phyloP scores from a whole-genome alignment of 805 yeast genomes.

The Barnettozyma salicaria region DNA sequence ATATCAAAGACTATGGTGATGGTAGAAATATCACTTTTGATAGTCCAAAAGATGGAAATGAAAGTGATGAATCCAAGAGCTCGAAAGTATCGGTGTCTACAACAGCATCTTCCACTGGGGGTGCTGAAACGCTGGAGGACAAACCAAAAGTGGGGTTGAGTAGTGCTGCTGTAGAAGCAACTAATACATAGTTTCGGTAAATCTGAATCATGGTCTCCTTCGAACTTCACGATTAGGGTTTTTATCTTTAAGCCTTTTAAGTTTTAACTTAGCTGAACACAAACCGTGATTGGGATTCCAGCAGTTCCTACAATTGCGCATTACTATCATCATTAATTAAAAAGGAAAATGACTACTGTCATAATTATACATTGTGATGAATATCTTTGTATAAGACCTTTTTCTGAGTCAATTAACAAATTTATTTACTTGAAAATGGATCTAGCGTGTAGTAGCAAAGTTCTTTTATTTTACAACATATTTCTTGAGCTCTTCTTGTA shows the following conservation, averaged over 20 bases:
- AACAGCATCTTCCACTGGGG: conserved; percentile 3
- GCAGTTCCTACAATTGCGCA: conserved; percentile 13
- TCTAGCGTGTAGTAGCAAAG: too few species aligned
- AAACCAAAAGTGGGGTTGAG: not conserved
- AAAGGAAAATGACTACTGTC: not conserved
- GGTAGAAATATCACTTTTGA: conserved; percentile 28
- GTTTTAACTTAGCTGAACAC: not conserved
- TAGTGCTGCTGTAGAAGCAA: not conserved
- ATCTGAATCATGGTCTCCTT: not conserved
- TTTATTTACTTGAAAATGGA: too few species aligned
- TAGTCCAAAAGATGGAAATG: conserved; percentile 25
- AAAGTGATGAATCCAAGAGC: conserved; percentile 5
- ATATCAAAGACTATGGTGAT: conserved; percentile 14
- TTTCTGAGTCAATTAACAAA: not conserved
- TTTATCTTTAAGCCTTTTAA: not conserved
- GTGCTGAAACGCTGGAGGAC: not conserved
- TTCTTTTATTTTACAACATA: not conserved
- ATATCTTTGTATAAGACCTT: conserved; percentile 18
- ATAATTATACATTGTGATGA: conserved; percentile 23
- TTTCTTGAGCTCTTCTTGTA: conserved; percentile 24
- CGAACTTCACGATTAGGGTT: too few species aligned
- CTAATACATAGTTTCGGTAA: not conserved
- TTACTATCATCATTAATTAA: not conserved
- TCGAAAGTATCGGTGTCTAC: conserved; percentile 5
- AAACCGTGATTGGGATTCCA: not conserved